Evolutionary conservation across 345 rosid species (phyloP), one percentile per base, ranked within the genome.

Genomic region (Ricinus communis): DNA sequence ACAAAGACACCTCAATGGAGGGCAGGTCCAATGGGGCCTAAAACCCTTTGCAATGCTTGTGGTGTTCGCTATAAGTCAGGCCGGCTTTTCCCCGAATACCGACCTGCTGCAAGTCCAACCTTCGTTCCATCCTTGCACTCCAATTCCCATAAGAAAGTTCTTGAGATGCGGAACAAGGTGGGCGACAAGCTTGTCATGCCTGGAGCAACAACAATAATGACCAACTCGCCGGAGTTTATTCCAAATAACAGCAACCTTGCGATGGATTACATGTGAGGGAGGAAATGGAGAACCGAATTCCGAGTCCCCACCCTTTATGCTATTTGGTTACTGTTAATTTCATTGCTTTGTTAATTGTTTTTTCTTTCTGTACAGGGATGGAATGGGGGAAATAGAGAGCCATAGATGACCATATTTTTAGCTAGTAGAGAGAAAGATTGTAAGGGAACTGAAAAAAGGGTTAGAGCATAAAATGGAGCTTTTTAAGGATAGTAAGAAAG

Each of bases 1-100:
- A 96, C 98, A 1, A 90, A 89, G 86, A 96, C 99, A 0, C 99
- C 99, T 0, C 99, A 96, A 72, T 96, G 99, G 99, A 85, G 99
- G 74, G 94, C 96, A 5, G 99, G 99, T 1, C 99, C 99, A 31
- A 80, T 89, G 96, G 99, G 99, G 0, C 98, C 97, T 5, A 95
- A 95, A 80, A 93, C 99, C 10, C 97, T 95, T 31, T 91, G 99
- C 85, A 95, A 95, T 33, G 99, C 99, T 5, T 96, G 99, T 0
- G 99, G 99, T 0, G 98, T 96, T 22, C 94, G 98, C 27, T 85
- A 84, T 81, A 96, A 96, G 74, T 96, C 96, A 0, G 99, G 99
- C 31, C 75, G 99, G 82, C 97, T 96, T 75, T 96, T 87, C 85
- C 99, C 99, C 0, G 98, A 96, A 71, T 96, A 96, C 79, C 87